A percentile compares a stretch with the other conserved stretches of the same genome.
Conservation (phyloP, 305 asterid genomes). For the Salvia sclarea region DNA sequence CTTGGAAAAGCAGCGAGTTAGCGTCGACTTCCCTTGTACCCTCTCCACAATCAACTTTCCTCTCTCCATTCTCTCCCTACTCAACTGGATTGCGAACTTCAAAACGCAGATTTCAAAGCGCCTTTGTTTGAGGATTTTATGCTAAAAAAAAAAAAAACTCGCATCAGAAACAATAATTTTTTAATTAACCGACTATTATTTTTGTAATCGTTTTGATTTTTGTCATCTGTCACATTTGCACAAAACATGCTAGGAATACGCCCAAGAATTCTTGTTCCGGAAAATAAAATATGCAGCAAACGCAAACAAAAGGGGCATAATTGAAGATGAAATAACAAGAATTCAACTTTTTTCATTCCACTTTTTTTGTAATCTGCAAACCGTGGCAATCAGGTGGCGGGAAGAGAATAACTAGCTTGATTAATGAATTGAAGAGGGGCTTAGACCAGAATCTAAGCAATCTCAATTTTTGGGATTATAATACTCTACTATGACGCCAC, state of each 20-base stretch:
- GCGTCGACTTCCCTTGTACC: slow-evolving; percentile 67
- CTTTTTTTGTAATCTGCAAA: slow-evolving; percentile 3
- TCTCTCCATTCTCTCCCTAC: slow-evolving; percentile 47
- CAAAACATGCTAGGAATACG: not conserved
- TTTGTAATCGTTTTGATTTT: no score
- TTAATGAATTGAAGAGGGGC: not conserved
- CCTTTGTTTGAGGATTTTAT: not conserved
- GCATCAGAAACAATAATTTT: not conserved
- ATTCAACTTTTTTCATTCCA: not conserved
- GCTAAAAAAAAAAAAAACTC: not conserved
- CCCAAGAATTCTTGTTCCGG: not conserved
- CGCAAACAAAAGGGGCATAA: not conserved
- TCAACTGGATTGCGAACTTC: not conserved
- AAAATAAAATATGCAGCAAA: not conserved
- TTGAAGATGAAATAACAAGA: not conserved
- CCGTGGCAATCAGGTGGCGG: not conserved
- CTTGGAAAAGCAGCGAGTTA: slow-evolving; percentile 67
- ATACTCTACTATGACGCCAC: slow-evolving; percentile 21
- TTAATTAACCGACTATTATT: no score
- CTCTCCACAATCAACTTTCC: slow-evolving; percentile 81
- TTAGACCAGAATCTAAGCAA: not conserved
- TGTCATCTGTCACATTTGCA: not conserved
- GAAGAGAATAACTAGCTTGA: not conserved
- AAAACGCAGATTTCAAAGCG: no score
- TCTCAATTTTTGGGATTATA: not conserved